Base-by-base conservation (phyloP, 148 eudicot species). In the Vaccinium macrocarpon region DNA sequence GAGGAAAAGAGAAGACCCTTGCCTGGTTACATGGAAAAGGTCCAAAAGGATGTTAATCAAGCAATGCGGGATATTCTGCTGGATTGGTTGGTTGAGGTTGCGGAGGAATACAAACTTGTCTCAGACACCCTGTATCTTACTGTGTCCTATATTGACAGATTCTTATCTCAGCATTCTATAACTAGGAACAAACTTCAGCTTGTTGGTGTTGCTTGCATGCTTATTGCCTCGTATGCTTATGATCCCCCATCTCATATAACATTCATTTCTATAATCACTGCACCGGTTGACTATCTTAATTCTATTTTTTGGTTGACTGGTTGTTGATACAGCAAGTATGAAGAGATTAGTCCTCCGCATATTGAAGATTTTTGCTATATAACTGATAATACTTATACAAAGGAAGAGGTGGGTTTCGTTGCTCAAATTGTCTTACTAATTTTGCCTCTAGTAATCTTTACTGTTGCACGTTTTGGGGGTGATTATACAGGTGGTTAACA, bases 301-400 rank as follows among this genome's bases (percentile, higher is more conserved):
- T 57, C 66, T 49, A 10, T 49, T 75, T 15, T 53, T 18, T 70
- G 50, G 18, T 79, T 81, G 2, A 46, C 18, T 70, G 50, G 18
- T 79, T 81, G 2, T 46, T 85, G 71, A 35, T 82, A 51, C 85
- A 93, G 95, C 29, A 93, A 93, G 84, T 85, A 88, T 86, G 95
- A 93, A 88, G 95, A 93, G 83, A 91, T 93, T 12, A 82, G 48
- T 73, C 93, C 93, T 19, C 95, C 93, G 5, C 91, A 82, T 66
- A 85, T 91, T 62, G 93, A 90, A 84, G 91, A 91, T 64, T 93
- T 88, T 81, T 89, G 91, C 86, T 91, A 89, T 72, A 87, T 93
- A 50, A 91, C 95, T 68, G 73, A 68, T 13, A 68, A 68, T 68
- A 27, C 73, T 68, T 68, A 29, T 32, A 68, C 73, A 68, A 68